These are phyloP conservation scores for Fusarium phyllophilum DNA, from an alignment of 2,329 filamentous ascomycete genomes.

Conservation along the genomic window DNA sequence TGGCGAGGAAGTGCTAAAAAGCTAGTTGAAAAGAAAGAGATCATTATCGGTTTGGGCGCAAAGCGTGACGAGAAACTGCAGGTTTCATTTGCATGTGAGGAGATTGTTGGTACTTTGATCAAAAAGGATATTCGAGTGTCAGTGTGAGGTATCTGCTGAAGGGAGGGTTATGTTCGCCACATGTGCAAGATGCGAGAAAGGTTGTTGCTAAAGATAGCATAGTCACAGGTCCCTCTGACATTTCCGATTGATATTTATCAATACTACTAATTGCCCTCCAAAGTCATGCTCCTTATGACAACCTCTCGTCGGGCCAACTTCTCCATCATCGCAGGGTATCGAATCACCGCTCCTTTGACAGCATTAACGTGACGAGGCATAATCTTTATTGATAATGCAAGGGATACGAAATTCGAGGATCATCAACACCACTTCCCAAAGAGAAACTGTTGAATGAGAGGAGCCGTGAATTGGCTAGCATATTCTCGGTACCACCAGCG, in stretches of 20 bases:
- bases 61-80: slow-evolving; percentile 66
- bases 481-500: neutral
- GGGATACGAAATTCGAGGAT: neutral
- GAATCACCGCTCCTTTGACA: neutral
- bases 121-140: slow-evolving; percentile 36
- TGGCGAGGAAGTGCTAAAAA: slow-evolving; percentile 71
- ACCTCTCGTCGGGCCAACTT: neutral
- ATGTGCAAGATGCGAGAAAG: neutral
- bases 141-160: neutral
- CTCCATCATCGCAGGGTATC: neutral
- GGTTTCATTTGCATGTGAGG: slow-evolving; percentile 83
- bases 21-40: slow-evolving; percentile 66
- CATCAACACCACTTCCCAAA: neutral
- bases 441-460: neutral
- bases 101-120: slow-evolving; percentile 73
- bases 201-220: neutral
- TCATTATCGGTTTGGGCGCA: slow-evolving; percentile 67
- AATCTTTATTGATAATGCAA: neutral
- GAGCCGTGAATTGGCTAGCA: neutral
- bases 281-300: neutral
- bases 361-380: slow-evolving; percentile 11
- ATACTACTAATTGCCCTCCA: neutral
- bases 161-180: neutral
- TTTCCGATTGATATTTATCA: neutral
- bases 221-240: neutral